phyloP scores from a whole-genome alignment of 164 flowering plant species.

The Kingdonia uniflora region DNA sequence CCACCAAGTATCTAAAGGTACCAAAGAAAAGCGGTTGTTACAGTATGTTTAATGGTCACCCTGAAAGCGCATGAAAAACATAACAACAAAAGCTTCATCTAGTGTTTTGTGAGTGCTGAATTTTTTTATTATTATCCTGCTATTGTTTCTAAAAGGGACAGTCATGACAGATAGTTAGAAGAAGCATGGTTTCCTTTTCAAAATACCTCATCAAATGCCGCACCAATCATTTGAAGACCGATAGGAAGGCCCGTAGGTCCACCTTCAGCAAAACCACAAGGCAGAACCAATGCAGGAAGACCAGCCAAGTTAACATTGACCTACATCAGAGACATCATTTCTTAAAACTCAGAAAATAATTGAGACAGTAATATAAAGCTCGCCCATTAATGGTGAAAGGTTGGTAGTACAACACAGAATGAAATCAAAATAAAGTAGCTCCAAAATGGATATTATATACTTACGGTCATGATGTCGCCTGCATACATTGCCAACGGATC shows the following conservation, averaged over 20 bases:
- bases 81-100: too few relatives aligned
- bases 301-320: slow-evolving; percentile 99
- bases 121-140: too few relatives aligned
- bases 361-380: neutral
- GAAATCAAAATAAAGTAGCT: too few relatives aligned
- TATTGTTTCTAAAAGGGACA: too few relatives aligned
- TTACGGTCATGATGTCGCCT: slow-evolving; percentile 97
- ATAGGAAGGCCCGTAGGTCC: slow-evolving; percentile 75
- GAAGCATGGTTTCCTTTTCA: too few relatives aligned
- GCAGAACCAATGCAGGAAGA: slow-evolving; percentile 88
- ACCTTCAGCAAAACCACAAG: slow-evolving; percentile 80
- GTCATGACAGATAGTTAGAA: too few relatives aligned
- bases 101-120: too few relatives aligned
- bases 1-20: too few relatives aligned
- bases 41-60: too few relatives aligned
- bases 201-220: slow-evolving; percentile 83
- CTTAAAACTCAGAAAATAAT: too few relatives aligned
- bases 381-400: neutral
- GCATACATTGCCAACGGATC: slow-evolving; percentile 98
- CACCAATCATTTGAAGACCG: slow-evolving; percentile 94
- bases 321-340: slow-evolving; percentile 25
- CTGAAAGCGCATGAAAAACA: too few relatives aligned
- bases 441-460: slow-evolving; percentile 11
- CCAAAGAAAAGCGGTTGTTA: too few relatives aligned
- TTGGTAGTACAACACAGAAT: neutral